A percentile compares a stretch with the other conserved stretches of the same genome.
phyloP scores from a whole-genome alignment of 78 protist genomes.

The Dictyostelium capitatum region DNA sequence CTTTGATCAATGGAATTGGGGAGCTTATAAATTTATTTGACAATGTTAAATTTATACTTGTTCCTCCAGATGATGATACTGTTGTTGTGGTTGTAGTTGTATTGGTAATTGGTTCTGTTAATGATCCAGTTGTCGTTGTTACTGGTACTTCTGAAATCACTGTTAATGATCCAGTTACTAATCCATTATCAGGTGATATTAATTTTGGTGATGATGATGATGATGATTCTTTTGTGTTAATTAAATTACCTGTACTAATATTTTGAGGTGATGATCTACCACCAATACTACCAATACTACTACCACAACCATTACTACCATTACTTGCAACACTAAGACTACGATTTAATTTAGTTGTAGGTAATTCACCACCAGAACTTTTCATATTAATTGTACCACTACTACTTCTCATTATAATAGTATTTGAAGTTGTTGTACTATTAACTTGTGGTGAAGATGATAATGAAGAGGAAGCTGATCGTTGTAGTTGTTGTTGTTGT shows the following conservation, averaged over 20 bases:
- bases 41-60: not conserved
- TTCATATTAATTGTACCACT: not conserved
- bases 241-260: not conserved
- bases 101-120: not conserved
- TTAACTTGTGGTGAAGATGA: not conserved
- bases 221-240: not conserved
- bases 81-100: not conserved
- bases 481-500: not conserved
- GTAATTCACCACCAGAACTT: too few relatives aligned
- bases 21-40: slow-evolving; percentile 65
- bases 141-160: not conserved
- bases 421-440: not conserved
- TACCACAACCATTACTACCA: not conserved
- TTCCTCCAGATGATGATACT: not conserved
- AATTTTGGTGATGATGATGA: not conserved
- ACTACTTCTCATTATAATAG: not conserved
- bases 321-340: not conserved
- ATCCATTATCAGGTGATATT: not conserved
- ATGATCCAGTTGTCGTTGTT: not conserved
- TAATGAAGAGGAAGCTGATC: not conserved
- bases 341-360: not conserved
- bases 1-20: slow-evolving; percentile 54
- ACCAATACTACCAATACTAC: not conserved
- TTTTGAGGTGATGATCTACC: too few relatives aligned
- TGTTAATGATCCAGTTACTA: not conserved